Evolutionary conservation across 2,329 filamentous ascomycete species (phyloP), one percentile per base, ranked within the genome.

Genomic region (Microdochium bolleyi): DNA sequence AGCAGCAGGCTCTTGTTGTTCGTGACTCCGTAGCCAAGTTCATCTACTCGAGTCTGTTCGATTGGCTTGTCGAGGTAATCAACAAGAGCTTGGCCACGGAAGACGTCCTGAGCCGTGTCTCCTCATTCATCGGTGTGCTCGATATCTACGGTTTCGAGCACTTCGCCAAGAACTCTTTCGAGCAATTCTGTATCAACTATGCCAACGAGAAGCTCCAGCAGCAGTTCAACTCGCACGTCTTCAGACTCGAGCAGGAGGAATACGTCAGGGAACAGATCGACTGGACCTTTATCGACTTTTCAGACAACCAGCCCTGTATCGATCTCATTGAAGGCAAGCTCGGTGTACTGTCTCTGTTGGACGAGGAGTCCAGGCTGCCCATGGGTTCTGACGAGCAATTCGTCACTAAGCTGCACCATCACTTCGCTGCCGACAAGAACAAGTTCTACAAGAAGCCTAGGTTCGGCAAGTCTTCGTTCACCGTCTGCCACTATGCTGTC

Each of bases 91-190:
- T 99, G 61, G 94, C 94, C 13, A 91, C 91, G 1, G 88, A 96
- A 48, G 87, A 92, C 58, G 89, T 97, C 37, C 70, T 97, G 51
- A 84, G 79, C 61, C 83, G 89, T 41, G 90, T 95, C 53, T 82
- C 77, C 52, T 92, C 89, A 2, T 99, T 99, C 70, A 99, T 99
- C 63, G 94, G 94, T 70, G 94, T 99, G 49, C 82, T 99, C 58
- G 94, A 99, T 89, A 99, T 99, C 61, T 97, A 97, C 71, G 92
- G 92, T 58, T 99, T 99, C 66, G 94, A 99, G 70, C 94, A 97
- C 72, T 99, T 99, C 65, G 92, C 94, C 57, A 97, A 96, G 78
- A 99, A 99, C 75, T 99, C 94, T 1, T 99, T 99, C 64, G 94
- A 99, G 70, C 94, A 99, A 70, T 99, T 99, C 72, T 99, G 94